A percentile compares a stretch with the other conserved stretches of the same genome.
These are phyloP conservation scores for Fusarium burgessii DNA, from an alignment of 2,329 filamentous ascomycete species.

Conservation along the genomic window DNA sequence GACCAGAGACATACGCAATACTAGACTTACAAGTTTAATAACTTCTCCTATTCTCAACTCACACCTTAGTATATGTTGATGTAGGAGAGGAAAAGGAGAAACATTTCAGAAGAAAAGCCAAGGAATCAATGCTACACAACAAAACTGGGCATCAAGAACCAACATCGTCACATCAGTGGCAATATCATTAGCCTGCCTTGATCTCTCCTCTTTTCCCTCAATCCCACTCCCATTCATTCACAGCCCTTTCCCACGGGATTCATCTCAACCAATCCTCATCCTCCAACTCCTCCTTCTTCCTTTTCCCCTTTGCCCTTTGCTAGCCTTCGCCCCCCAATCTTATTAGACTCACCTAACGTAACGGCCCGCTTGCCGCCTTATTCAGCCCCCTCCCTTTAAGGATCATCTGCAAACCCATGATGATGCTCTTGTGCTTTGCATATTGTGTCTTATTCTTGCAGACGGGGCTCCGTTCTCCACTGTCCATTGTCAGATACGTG, in stretches of 20 bases:
- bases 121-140: slow-evolving; percentile 8
- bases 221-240: neutral
- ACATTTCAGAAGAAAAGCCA: neutral
- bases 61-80: too few species aligned
- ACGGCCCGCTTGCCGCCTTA: slow-evolving; percentile 18
- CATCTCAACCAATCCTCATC: slow-evolving; percentile 32
- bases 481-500: neutral
- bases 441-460: slow-evolving; percentile 6
- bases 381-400: slow-evolving; percentile 31
- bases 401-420: slow-evolving; percentile 31
- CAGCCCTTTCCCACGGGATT: slow-evolving; percentile 11
- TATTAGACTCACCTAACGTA: slow-evolving; percentile 8
- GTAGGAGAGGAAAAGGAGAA: neutral
- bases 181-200: slow-evolving; percentile 40
- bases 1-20: slow-evolving; percentile 15
- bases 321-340: slow-evolving; percentile 14
- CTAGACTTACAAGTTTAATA: neutral
- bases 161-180: slow-evolving; percentile 33
- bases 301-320: slow-evolving; percentile 20
- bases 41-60: neutral
- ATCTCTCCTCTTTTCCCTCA: slow-evolving; percentile 25
- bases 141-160: slow-evolving; percentile 29
- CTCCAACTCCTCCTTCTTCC: slow-evolving; percentile 9
- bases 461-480: neutral
- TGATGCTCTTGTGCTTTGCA: slow-evolving; percentile 16